These are phyloP conservation scores for Udeniomyces megalosporus DNA, from an alignment of 768 basidiomycete species.

Conservation along the genomic window DNA sequence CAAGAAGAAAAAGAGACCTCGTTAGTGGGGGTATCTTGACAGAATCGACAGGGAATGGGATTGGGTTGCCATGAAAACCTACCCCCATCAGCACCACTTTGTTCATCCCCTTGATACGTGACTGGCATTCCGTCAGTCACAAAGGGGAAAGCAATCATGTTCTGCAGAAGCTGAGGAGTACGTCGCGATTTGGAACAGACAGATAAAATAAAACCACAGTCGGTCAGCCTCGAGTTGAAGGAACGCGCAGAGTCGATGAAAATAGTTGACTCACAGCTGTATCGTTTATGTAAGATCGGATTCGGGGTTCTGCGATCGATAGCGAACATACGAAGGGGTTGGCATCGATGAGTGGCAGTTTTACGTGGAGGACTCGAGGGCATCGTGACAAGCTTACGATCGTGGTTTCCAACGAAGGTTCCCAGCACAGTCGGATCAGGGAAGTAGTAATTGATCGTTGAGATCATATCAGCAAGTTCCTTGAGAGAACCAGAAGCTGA, in stretches of 20 bases:
- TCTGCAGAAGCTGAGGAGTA: background rate
- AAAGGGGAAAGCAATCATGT: background rate
- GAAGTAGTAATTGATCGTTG: constrained; percentile 21
- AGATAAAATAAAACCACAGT: too few species aligned
- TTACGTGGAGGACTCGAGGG: background rate
- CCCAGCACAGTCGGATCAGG: constrained; percentile 27
- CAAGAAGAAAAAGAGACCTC: background rate
- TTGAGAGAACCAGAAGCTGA: constrained; percentile 19
- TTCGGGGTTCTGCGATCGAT: too few species aligned
- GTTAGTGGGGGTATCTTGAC: too few species aligned
- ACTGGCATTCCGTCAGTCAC: background rate
- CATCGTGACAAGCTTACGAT: too few species aligned
- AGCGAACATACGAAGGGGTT: too few species aligned
- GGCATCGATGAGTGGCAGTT: too few species aligned
- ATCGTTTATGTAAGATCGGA: background rate
- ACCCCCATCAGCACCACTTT: background rate
- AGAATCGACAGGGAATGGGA: background rate
- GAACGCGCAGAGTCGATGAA: background rate
- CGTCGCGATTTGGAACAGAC: background rate
- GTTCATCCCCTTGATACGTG: constrained; percentile 11
- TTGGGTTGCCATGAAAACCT: background rate
- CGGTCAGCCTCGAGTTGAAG: background rate
- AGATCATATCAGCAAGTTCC: constrained; percentile 23
- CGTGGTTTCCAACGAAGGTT: constrained; percentile 21
- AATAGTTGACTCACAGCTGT: background rate